phyloP scores from a whole-genome alignment of 306 rosid species.

The Echinosophora koreensis region DNA sequence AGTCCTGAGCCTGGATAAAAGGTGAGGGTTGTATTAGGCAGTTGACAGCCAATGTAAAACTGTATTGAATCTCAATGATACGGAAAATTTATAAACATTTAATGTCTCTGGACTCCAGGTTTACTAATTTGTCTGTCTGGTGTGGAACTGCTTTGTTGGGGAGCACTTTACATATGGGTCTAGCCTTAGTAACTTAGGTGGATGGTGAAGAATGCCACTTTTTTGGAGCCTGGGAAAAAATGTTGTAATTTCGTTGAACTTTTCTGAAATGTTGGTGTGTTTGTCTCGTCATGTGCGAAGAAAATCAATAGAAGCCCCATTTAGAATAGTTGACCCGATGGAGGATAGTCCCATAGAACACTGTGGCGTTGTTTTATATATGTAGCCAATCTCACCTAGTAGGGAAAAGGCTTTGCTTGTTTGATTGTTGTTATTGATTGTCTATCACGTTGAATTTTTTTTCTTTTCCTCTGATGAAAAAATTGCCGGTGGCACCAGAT shows the following conservation, averaged over 20 bases:
- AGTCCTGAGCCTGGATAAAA: too few relatives aligned
- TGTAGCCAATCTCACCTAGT: too few relatives aligned
- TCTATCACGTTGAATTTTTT: not conserved
- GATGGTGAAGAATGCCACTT: not conserved
- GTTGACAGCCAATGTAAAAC: too few relatives aligned
- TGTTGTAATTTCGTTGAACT: not conserved
- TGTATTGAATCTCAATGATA: too few relatives aligned
- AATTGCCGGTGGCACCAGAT: not conserved
- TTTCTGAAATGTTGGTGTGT: not conserved
- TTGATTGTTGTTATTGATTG: too few relatives aligned
- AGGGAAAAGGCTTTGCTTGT: too few relatives aligned
- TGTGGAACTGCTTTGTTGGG: not conserved
- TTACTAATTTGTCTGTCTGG: not conserved
- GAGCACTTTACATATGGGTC: not conserved
- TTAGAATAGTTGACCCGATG: too few relatives aligned
- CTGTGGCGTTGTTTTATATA: too few relatives aligned
- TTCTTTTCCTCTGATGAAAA: not conserved
- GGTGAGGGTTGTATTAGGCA: too few relatives aligned
- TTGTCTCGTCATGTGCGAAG: not conserved
- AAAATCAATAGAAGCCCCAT: too few relatives aligned
- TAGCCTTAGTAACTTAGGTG: not conserved
- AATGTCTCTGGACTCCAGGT: not conserved
- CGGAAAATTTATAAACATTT: not conserved
- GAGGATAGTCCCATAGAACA: too few relatives aligned
- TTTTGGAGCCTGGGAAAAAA: not conserved